These are phyloP conservation scores for Favolaschia claudopus DNA, from an alignment of 768 basidiomycete species.

Conservation along the genomic window DNA sequence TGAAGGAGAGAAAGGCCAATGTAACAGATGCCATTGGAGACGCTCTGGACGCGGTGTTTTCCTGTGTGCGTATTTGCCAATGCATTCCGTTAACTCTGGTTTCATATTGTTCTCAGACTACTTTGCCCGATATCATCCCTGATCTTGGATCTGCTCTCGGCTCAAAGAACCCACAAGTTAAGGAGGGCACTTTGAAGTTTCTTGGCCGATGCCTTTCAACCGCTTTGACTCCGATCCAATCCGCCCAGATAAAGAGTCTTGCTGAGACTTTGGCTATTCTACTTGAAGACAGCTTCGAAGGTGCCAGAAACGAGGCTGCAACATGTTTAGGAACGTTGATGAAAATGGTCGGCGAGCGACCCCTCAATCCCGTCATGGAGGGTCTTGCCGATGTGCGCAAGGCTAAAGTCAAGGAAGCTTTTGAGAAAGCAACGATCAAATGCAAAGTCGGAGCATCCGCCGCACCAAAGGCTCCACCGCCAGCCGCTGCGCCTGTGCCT, in stretches of 20 bases:
- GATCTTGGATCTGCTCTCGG: slow-evolving; percentile 80
- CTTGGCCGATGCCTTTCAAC: slow-evolving; percentile 78
- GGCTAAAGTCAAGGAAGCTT: slow-evolving; percentile 92
- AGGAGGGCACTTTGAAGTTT: slow-evolving; percentile 91
- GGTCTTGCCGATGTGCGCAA: slow-evolving; percentile 86
- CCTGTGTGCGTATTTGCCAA: slow-evolving; percentile 64
- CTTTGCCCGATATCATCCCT: slow-evolving; percentile 81
- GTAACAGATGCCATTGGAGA: slow-evolving; percentile 90
- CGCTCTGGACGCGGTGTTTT: slow-evolving; percentile 89
- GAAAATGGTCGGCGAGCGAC: slow-evolving; percentile 96
- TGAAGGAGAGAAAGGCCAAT: slow-evolving; percentile 93
- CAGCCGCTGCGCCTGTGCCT: slow-evolving; percentile 37
- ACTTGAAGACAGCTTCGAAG: slow-evolving; percentile 89
- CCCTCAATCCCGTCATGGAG: slow-evolving; percentile 87
- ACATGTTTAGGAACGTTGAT: slow-evolving; percentile 87
- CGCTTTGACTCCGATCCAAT: slow-evolving; percentile 73
- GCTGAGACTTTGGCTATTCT: slow-evolving; percentile 78
- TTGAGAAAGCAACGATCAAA: slow-evolving; percentile 91
- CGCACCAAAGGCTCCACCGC: slow-evolving; percentile 49
- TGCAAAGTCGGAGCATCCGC: slow-evolving; percentile 73
- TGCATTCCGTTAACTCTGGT: slow-evolving; percentile 17
- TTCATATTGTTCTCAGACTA: slow-evolving; percentile 60
- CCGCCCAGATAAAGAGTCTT: slow-evolving; percentile 81
- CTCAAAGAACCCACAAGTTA: slow-evolving; percentile 96
- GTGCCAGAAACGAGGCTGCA: slow-evolving; percentile 91